Percentiles rank a stretch among this genome's conserved stretches.
phyloP scores from a whole-genome alignment of 345 rosid genomes.

The Linum tenue region DNA sequence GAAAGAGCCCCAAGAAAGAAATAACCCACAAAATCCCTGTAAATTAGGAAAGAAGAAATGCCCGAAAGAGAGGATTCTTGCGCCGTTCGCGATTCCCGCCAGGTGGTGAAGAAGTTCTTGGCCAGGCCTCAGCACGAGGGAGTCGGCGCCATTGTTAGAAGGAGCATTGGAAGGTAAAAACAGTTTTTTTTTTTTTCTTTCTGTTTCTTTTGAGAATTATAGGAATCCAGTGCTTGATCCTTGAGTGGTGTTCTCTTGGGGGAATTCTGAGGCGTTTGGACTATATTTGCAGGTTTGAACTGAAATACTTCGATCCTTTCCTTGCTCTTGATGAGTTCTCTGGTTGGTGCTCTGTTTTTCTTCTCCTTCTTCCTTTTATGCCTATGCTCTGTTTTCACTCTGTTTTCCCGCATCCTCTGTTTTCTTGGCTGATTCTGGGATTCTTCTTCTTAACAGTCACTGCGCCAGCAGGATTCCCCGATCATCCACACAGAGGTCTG shows the following conservation, averaged over 20 bases:
- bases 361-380: not conserved
- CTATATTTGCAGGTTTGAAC: constrained; percentile 52
- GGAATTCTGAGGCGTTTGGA: not conserved
- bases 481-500: constrained; percentile 94
- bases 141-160: constrained; percentile 73
- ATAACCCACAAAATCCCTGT: too few relatives aligned
- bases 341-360: constrained; percentile 33
- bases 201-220: not conserved
- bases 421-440: not conserved
- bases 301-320: constrained; percentile 80
- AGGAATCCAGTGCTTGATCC: not conserved
- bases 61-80: constrained; percentile 2
- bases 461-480: constrained; percentile 88
- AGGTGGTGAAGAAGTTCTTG: constrained; percentile 61
- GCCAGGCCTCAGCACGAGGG: constrained; percentile 92
- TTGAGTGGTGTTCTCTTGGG: too few relatives aligned
- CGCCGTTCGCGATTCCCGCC: constrained; percentile 32
- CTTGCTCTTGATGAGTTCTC: constrained; percentile 83
- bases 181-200: not conserved
- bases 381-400: not conserved
- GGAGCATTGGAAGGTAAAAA: constrained; percentile 82
- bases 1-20: too few relatives aligned
- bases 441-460: constrained; percentile 37
- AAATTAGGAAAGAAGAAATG: not conserved
- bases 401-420: not conserved